phyloP scores from a whole-genome alignment of 208 protist genomes.

The Trypanosoma conorhini region DNA sequence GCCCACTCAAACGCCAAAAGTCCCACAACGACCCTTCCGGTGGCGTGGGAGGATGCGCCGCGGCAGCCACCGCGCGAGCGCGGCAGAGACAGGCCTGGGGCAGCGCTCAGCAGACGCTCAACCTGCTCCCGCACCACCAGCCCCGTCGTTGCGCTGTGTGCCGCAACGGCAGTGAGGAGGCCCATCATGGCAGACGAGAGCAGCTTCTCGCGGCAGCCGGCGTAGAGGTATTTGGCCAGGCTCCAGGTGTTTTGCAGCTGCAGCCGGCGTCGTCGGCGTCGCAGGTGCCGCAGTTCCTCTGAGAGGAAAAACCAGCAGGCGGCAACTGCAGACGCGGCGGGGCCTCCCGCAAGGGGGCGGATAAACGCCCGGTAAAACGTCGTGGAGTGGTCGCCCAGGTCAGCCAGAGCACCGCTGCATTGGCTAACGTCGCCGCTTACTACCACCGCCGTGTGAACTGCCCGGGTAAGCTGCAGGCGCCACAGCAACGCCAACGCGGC shows the following conservation, averaged over 20 bases:
- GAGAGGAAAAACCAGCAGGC: conserved; percentile 50
- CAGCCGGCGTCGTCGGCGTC: conserved; percentile 31
- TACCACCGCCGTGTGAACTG: conserved; percentile 46
- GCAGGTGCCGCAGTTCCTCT: conserved; percentile 32
- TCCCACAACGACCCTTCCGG: conserved; percentile 19
- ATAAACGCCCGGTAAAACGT: conserved; percentile 39
- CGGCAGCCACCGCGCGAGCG: neutral
- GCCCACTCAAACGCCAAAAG: conserved; percentile 56
- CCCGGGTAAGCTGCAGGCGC: conserved; percentile 49
- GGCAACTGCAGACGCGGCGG: conserved; percentile 10
- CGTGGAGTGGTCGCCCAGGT: conserved; percentile 39
- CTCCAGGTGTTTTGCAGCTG: conserved; percentile 39
- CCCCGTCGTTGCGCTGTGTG: conserved; percentile 41
- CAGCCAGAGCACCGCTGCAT: conserved; percentile 45
- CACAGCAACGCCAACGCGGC: conserved; percentile 59
- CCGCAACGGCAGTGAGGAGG: conserved; percentile 41
- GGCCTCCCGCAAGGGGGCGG: conserved; percentile 2
- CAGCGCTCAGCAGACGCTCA: neutral
- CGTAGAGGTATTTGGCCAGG: conserved; percentile 62
- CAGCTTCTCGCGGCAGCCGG: conserved; percentile 37
- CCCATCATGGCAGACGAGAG: conserved; percentile 42
- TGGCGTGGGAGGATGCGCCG: neutral
- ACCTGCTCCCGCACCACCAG: conserved; percentile 39
- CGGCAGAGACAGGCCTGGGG: conserved; percentile 28
- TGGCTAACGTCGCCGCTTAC: conserved; percentile 45